phyloP scores from a whole-genome alignment of 1,284 basidiomycete genomes.

The Cystobasidium sp. region DNA sequence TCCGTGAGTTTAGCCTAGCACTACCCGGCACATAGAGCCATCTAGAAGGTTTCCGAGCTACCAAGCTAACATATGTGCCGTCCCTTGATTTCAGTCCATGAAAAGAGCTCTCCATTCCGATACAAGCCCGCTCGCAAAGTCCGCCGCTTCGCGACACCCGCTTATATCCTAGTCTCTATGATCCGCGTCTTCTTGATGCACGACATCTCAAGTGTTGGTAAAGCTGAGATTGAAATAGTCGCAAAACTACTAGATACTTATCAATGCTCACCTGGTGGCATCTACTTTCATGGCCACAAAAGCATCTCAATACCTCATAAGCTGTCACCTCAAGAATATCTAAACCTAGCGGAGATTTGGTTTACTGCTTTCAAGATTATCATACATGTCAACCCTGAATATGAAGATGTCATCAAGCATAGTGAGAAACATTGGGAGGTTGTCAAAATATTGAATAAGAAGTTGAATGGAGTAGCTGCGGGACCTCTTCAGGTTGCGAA shows the following conservation, averaged over 20 bases:
- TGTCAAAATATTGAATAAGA: background rate
- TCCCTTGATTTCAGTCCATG: background rate
- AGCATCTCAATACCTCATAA: background rate
- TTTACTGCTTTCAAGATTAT: background rate
- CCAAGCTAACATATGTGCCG: background rate
- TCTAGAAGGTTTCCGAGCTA: background rate
- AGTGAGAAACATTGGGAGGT: background rate
- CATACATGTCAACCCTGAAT: background rate
- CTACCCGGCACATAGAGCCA: background rate
- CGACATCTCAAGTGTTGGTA: background rate
- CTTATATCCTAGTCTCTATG: background rate
- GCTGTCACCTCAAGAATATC: constrained; percentile 1
- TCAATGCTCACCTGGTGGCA: background rate
- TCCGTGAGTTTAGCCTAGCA: background rate
- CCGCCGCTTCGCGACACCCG: background rate
- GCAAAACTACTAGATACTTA: background rate
- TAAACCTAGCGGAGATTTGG: background rate
- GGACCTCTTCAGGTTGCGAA: no score
- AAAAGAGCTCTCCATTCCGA: background rate
- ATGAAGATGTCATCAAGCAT: background rate
- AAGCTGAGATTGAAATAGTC: background rate
- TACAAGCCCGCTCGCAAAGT: background rate
- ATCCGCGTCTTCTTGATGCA: constrained; percentile 3
- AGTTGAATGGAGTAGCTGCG: background rate
- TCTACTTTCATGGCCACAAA: background rate